phyloP scores from a whole-genome alignment of 2,329 filamentous ascomycete species.

The Alternaria metachromatica region DNA sequence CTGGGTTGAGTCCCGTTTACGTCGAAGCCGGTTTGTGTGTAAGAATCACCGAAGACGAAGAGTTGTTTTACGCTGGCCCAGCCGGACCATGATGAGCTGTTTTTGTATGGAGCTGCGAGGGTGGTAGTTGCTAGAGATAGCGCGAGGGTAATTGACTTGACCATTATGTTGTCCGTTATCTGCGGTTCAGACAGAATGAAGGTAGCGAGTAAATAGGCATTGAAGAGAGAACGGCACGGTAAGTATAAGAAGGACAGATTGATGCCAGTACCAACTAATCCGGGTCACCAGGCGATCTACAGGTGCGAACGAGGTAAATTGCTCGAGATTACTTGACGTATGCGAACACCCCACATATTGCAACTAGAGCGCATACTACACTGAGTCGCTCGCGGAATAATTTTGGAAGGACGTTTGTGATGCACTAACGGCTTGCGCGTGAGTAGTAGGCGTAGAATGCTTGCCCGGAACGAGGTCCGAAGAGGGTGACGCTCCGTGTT shows the following conservation, averaged over 20 bases:
- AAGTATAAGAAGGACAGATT: constrained; percentile 11
- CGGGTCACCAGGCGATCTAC: constrained; percentile 19
- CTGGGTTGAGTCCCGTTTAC: constrained; percentile 60
- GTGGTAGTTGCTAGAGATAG: constrained; percentile 28
- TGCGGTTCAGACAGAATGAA: neutral
- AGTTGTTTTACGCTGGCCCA: constrained; percentile 44
- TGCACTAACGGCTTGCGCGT: constrained; percentile 9
- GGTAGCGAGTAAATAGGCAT: neutral
- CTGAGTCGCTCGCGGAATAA: constrained; percentile 26
- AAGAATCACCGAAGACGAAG: constrained; percentile 62
- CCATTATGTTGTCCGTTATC: constrained; percentile 16
- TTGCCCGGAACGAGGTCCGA: constrained; percentile 3
- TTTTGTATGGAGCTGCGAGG: constrained; percentile 26
- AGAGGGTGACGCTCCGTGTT: constrained; percentile 13
- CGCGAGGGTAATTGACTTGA: constrained; percentile 29
- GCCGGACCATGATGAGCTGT: constrained; percentile 35
- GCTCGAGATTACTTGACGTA: constrained; percentile 30
- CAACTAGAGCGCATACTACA: constrained; percentile 7
- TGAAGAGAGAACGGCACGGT: constrained; percentile 1
- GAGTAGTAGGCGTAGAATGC: constrained; percentile 1
- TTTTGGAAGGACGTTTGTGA: constrained; percentile 10
- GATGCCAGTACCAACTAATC: constrained; percentile 17
- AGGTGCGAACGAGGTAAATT: constrained; percentile 33
- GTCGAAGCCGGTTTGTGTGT: constrained; percentile 66
- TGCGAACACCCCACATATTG: constrained; percentile 27